Conservation (phyloP, 352 stramenopile species). For the Pythium chondricola region DNA sequence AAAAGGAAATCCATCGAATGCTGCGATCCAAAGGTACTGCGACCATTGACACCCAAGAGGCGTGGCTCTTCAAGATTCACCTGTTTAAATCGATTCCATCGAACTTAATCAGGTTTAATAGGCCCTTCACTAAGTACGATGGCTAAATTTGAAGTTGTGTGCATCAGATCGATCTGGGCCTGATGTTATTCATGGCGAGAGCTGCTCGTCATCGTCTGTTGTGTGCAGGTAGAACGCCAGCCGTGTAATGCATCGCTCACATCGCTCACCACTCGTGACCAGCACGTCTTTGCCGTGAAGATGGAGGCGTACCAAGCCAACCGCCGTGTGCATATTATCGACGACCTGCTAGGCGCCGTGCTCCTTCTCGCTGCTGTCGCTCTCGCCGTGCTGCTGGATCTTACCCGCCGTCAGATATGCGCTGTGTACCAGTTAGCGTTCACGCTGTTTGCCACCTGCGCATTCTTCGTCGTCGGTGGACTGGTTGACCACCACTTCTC, state of each 20-base stretch:
- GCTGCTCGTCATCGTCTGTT: too few relatives aligned
- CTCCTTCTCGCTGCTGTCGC: conserved; percentile 44
- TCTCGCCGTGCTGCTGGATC: conserved; percentile 50
- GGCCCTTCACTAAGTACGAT: conserved; percentile 8
- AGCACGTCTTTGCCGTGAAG: too few relatives aligned
- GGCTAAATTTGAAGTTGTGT: conserved; percentile 5
- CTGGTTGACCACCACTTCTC: conserved; percentile 69
- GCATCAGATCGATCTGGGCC: background rate
- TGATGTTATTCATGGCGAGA: too few relatives aligned
- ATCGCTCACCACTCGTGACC: too few relatives aligned
- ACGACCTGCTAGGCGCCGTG: conserved; percentile 64
- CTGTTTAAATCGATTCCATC: background rate
- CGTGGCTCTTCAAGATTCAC: conserved; percentile 16
- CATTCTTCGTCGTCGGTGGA: conserved; percentile 61
- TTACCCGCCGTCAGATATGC: conserved; percentile 62
- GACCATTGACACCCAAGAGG: background rate
- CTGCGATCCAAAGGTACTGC: background rate
- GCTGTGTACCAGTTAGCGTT: conserved; percentile 72
- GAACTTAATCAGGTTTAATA: background rate
- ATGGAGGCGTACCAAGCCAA: conserved; percentile 14
- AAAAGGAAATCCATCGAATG: background rate
- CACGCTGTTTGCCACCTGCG: conserved; percentile 33
- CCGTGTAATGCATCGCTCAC: too few relatives aligned
- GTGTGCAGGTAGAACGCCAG: too few relatives aligned
- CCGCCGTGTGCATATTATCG: conserved; percentile 60